phyloP scores from a whole-genome alignment of 805 yeast genomes.

The Starmerella davenportii region DNA sequence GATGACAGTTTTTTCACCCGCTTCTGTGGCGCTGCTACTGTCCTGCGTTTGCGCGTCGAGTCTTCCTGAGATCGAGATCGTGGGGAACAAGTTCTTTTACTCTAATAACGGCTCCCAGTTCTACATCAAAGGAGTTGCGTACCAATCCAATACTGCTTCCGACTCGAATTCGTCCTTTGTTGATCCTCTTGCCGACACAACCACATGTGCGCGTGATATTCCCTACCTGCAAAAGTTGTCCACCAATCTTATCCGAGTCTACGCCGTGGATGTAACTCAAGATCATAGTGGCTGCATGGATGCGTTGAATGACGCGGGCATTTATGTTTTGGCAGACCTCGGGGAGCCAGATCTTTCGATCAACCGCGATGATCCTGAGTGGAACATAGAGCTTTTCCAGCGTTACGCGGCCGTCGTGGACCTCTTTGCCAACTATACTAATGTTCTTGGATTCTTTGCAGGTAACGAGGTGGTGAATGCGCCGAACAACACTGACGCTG shows the following conservation, averaged over 20 bases:
- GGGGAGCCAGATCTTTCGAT: conserved; percentile 72
- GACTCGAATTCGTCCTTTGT: conserved; percentile 31
- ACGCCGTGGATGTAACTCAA: conserved; percentile 59
- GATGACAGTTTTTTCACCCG: conserved; percentile 12
- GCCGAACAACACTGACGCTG: conserved; percentile 61
- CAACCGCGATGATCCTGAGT: conserved; percentile 55
- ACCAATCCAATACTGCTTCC: conserved; percentile 48
- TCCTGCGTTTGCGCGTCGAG: conserved; percentile 18
- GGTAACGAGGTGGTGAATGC: conserved; percentile 94
- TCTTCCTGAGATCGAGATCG: conserved; percentile 38
- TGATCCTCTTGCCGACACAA: conserved; percentile 64
- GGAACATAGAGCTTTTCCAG: conserved; percentile 54
- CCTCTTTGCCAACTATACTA: conserved; percentile 53
- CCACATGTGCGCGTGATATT: conserved; percentile 61
- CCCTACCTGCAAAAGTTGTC: conserved; percentile 52
- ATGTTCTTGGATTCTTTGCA: conserved; percentile 85
- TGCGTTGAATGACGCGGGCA: conserved; percentile 63
- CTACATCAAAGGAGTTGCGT: conserved; percentile 74
- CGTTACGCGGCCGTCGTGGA: conserved; percentile 77
- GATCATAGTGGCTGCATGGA: conserved; percentile 68
- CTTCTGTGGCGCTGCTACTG: conserved; percentile 7
- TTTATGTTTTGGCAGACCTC: conserved; percentile 78
- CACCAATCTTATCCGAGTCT: conserved; percentile 69
- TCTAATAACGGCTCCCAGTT: conserved; percentile 60
- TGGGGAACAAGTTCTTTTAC: conserved; percentile 63